phyloP scores from a whole-genome alignment of 805 yeast genomes.

The Kluyveromyces wickerhamii region DNA sequence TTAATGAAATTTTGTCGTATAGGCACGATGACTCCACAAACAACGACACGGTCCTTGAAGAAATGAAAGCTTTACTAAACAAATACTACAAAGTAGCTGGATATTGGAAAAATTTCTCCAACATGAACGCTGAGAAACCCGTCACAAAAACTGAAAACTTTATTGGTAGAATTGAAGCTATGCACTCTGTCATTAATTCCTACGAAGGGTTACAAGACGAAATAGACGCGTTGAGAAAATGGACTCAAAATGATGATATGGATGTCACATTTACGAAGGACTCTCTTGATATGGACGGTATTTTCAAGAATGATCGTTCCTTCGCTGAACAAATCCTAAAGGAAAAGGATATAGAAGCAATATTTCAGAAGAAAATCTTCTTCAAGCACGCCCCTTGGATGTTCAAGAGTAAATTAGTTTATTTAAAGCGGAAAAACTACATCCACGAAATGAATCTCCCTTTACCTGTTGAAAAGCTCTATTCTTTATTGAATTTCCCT shows the following conservation, averaged over 20 bases:
- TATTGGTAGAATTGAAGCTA: constrained; percentile 57
- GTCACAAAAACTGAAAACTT: constrained; percentile 57
- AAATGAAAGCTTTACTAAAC: constrained; percentile 50
- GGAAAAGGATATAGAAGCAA: constrained; percentile 64
- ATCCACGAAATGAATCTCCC: constrained; percentile 69
- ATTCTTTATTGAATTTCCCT: constrained; percentile 67
- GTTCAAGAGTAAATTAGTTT: constrained; percentile 68
- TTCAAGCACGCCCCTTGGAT: constrained; percentile 72
- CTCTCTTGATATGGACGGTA: constrained; percentile 21
- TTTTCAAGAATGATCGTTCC: constrained; percentile 56
- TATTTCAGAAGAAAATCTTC: constrained; percentile 64
- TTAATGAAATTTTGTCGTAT: constrained; percentile 62
- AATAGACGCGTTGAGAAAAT: constrained; percentile 48
- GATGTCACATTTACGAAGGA: constrained; percentile 39
- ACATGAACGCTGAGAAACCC: constrained; percentile 76
- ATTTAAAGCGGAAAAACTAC: constrained; percentile 49
- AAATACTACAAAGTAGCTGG: constrained; percentile 60
- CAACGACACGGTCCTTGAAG: constrained; percentile 35
- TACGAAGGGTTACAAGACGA: constrained; percentile 61
- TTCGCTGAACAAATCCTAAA: constrained; percentile 80
- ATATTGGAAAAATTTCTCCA: constrained; percentile 70
- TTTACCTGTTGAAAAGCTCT: constrained; percentile 55
- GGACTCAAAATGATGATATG: constrained; percentile 81
- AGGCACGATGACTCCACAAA: constrained; percentile 39
- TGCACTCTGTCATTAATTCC: constrained; percentile 77